Conservation (phyloP, 2,329 filamentous ascomycete genomes). For the Myriosclerotinia curreyana region DNA sequence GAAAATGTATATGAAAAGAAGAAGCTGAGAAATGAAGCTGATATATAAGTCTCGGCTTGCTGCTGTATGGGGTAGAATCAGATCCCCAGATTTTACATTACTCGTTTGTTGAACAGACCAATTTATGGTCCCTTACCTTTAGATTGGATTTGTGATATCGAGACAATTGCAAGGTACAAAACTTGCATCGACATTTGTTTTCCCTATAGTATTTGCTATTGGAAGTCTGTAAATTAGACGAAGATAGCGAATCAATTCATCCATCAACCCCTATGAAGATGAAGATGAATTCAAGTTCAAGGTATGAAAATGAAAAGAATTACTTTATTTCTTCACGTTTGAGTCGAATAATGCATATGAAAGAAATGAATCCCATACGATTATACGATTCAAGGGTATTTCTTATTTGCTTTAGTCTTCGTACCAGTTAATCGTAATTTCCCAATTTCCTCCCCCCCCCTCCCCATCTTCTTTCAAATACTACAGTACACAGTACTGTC, state of each 20-base stretch:
- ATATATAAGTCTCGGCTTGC: not conserved
- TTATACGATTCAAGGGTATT: not conserved
- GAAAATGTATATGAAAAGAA: not conserved
- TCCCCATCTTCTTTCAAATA: too few relatives aligned
- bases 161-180: conserved; percentile 12
- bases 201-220: not conserved
- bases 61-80: conserved; percentile 2
- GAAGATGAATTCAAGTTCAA: not conserved
- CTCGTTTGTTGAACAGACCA: conserved; percentile 7
- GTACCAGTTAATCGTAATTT: not conserved
- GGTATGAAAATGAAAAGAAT: not conserved
- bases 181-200: not conserved
- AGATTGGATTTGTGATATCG: not conserved
- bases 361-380: not conserved
- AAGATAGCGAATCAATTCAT: conserved; percentile 7
- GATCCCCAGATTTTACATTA: conserved; percentile 14
- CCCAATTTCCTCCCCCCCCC: not conserved
- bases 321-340: not conserved
- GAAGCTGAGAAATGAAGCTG: not conserved
- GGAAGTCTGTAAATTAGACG: not conserved
- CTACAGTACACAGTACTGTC: not conserved
- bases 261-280: not conserved
- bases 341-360: too few relatives aligned
- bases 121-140: conserved; percentile 11
- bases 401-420: not conserved